Evolutionary conservation across 2,329 filamentous ascomycete genomes (phyloP).

Genomic region (Ophiocordyceps unilateralis): DNA sequence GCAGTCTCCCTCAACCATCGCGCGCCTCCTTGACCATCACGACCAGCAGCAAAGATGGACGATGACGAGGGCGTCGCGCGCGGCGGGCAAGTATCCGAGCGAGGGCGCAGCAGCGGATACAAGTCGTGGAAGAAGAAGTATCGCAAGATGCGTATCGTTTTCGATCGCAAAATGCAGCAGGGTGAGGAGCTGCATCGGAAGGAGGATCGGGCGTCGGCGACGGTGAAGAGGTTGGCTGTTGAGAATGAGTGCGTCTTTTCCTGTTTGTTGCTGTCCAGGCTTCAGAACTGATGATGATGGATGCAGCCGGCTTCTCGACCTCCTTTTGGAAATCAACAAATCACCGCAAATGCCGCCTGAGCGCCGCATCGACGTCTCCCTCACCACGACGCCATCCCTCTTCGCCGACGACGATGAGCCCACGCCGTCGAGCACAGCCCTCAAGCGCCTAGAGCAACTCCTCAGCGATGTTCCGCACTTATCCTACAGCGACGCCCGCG

Average conservation of each 20-base stretch:
- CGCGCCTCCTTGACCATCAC: not conserved
- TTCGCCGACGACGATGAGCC: constrained; percentile 16
- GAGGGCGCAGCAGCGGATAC: constrained; percentile 32
- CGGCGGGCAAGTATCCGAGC: constrained; percentile 22
- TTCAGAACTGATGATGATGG: constrained; percentile 5
- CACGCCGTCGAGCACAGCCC: constrained; percentile 22
- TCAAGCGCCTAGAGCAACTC: constrained; percentile 32
- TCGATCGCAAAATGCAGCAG: constrained; percentile 61
- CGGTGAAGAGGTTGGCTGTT: constrained; percentile 68
- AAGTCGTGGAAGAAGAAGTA: constrained; percentile 86
- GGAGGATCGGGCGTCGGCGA: constrained; percentile 64
- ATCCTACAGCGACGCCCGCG: constrained; percentile 34
- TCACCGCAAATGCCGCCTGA: constrained; percentile 59
- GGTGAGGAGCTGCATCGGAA: constrained; percentile 69
- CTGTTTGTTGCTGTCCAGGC: not conserved
- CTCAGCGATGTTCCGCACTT: constrained; percentile 34
- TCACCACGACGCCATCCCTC: constrained; percentile 17
- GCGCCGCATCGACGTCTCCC: constrained; percentile 55
- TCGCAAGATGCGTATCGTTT: constrained; percentile 68
- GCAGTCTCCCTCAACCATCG: not conserved
- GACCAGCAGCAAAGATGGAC: not conserved
- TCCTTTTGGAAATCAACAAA: constrained; percentile 80
- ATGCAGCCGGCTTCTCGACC: constrained; percentile 65
- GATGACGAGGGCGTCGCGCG: not conserved
- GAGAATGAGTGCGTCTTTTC: constrained; percentile 64